Base-by-base conservation (phyloP, 2,329 filamentous ascomycete genomes). In the Aspergillaceae sp. region DNA sequence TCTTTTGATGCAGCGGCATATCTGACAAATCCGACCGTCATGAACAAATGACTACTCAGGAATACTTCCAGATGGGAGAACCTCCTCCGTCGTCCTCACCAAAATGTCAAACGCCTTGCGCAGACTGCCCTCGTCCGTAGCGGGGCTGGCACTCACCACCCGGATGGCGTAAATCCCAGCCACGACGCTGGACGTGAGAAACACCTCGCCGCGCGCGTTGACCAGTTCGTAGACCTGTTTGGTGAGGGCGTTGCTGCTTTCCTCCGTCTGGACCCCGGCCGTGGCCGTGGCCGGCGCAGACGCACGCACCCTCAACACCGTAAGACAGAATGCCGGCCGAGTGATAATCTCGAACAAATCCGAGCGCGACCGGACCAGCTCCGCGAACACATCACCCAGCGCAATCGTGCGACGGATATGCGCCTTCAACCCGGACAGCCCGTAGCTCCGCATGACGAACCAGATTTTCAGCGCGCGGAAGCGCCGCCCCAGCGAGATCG, bases 401-500 rank as follows among this genome's bases (percentile, higher is more conserved):
- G 65, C 63, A 47, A 95, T 71, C 28, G 85, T 83, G 37, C 79
- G 78, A 32, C 80, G 74, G 51, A 96, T 81, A 58, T 94, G 86
- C 4, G 70, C 75, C 55, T 82, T 82, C 59, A 97, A 68, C 0
- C 90, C 91, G 29, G 75, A 74, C 43, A 94, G 71, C 0, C 91
- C 91, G 61, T 89, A 95, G 38, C 78, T 83, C 40, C 91, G 77
- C 57, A 96, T 72, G 5, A 97, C 89, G 63, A 96, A 96, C 91
- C 91, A 97, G 52, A 95, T 83, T 72, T 97, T 97, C 48, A 97
- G 70, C 2, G 84, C 82, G 49, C 91, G 79, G 76, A 97, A 97
- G 10, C 91, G 77, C 2, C 91, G 77, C 6, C 91, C 91, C 0
- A 97, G 81, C 0, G 91, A 89, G 58, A 97, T 94, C 70, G 95